phyloP scores from a whole-genome alignment of 306 rosid genomes.

The Acmispon strigosus region DNA sequence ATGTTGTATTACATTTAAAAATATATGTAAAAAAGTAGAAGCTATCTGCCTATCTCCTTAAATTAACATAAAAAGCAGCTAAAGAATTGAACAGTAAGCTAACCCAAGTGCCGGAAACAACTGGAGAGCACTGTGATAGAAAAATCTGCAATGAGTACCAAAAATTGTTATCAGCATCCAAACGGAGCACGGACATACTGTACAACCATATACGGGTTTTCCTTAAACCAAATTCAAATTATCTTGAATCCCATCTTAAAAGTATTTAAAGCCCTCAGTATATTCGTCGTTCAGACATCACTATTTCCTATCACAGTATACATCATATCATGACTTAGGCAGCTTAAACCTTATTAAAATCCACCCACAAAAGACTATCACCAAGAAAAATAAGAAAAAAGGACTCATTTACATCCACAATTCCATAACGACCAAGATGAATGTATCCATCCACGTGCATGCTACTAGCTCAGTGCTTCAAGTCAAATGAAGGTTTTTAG shows the following conservation, averaged over 20 bases:
- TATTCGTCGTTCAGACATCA: not conserved
- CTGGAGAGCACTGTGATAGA: conserved; percentile 84
- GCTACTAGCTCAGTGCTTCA: not conserved
- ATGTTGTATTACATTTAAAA: not conserved
- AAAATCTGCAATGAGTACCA: conserved; percentile 52
- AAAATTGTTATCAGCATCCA: conserved; percentile 14
- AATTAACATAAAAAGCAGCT: not conserved
- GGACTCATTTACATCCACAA: not conserved
- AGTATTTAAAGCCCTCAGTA: conserved; percentile 3
- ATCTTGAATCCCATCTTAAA: not conserved
- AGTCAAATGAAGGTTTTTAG: not conserved
- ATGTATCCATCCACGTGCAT: not conserved
- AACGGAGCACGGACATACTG: not conserved
- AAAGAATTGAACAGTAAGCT: conserved; percentile 31
- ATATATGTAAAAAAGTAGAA: not conserved
- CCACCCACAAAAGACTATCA: not conserved
- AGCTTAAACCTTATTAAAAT: too few species aligned
- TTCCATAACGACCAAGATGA: not conserved
- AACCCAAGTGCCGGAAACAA: conserved; percentile 91
- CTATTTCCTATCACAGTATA: not conserved
- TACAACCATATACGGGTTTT: not conserved
- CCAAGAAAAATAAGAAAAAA: not conserved
- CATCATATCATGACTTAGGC: not conserved
- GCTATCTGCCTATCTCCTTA: conserved; percentile 7
- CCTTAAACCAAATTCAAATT: not conserved